phyloP scores from a whole-genome alignment of 192 early-diverging fungal genomes.

The Coemansia sp. region DNA sequence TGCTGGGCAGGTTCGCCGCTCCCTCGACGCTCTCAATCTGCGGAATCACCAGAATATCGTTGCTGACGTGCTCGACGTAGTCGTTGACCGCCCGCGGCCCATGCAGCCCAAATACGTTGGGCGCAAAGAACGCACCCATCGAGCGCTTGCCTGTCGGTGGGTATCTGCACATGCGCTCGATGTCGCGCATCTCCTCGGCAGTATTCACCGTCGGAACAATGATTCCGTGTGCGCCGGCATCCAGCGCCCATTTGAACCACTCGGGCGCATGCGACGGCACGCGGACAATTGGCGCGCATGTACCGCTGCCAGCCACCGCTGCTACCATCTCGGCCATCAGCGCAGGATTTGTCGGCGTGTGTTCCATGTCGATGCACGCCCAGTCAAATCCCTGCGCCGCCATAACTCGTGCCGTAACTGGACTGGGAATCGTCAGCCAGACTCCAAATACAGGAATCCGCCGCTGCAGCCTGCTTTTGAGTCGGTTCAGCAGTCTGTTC shows the following conservation, averaged over 20 bases:
- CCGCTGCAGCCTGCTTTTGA: slow-evolving; percentile 35
- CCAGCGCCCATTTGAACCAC: slow-evolving; percentile 56
- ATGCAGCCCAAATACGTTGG: slow-evolving; percentile 32
- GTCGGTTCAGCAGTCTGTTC: slow-evolving; percentile 22
- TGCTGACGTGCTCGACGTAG: slow-evolving; percentile 38
- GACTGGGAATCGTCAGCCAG: slow-evolving; percentile 54
- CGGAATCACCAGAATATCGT: slow-evolving; percentile 48
- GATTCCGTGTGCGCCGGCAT: slow-evolving; percentile 50
- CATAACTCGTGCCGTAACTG: slow-evolving; percentile 45
- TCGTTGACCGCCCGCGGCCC: slow-evolving; percentile 39
- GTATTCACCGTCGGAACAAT: slow-evolving; percentile 53
- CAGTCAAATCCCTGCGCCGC: slow-evolving; percentile 53
- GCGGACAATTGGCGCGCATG: slow-evolving; percentile 51
- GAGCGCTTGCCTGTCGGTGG: slow-evolving; percentile 48
- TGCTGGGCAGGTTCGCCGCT: slow-evolving; percentile 34
- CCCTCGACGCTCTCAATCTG: slow-evolving; percentile 54
- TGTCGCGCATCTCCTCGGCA: slow-evolving; percentile 40
- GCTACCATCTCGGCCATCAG: slow-evolving; percentile 57
- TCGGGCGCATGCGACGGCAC: slow-evolving; percentile 52
- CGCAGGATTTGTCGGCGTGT: slow-evolving; percentile 43
- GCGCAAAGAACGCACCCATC: slow-evolving; percentile 43
- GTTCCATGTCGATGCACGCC: slow-evolving; percentile 58
- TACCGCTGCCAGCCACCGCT: slow-evolving; percentile 51
- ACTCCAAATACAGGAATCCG: slow-evolving; percentile 47
- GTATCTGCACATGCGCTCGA: slow-evolving; percentile 33